These are phyloP conservation scores for Nannochloropsis salina DNA, from an alignment of 108 stramenopile species.

Conservation along the genomic window DNA sequence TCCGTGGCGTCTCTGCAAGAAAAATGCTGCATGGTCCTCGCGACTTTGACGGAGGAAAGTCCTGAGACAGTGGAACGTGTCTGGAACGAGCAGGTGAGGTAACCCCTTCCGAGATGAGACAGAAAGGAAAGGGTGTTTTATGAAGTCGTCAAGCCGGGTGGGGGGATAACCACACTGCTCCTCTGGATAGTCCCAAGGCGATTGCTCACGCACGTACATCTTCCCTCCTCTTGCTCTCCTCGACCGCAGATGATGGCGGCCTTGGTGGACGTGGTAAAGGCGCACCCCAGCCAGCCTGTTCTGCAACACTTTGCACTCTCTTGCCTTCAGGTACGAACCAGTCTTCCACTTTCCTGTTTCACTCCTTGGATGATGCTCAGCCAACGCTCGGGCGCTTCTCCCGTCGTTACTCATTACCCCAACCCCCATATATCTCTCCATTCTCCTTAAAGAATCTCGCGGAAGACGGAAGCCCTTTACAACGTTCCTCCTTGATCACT, in stretches of 20 bases:
- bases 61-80: background rate
- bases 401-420: background rate
- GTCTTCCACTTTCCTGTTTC: background rate
- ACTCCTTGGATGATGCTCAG: background rate
- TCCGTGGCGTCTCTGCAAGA: background rate
- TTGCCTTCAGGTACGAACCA: background rate
- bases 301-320: background rate
- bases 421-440: background rate
- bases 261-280: background rate
- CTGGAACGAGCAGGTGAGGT: background rate
- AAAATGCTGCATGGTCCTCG: background rate
- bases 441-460: background rate
- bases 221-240: background rate
- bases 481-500: background rate
- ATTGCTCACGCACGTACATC: background rate
- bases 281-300: background rate
- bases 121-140: too few species aligned
- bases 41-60: background rate
- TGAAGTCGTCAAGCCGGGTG: background rate
- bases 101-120: too few species aligned
- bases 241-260: background rate
- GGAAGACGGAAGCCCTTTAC: background rate
- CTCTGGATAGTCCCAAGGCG: background rate
- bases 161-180: background rate
- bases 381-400: too few species aligned